Evolutionary conservation across 768 basidiomycete species (phyloP), one percentile per base, ranked within the genome.

Genomic region (Gelatoporia subvermispora): DNA sequence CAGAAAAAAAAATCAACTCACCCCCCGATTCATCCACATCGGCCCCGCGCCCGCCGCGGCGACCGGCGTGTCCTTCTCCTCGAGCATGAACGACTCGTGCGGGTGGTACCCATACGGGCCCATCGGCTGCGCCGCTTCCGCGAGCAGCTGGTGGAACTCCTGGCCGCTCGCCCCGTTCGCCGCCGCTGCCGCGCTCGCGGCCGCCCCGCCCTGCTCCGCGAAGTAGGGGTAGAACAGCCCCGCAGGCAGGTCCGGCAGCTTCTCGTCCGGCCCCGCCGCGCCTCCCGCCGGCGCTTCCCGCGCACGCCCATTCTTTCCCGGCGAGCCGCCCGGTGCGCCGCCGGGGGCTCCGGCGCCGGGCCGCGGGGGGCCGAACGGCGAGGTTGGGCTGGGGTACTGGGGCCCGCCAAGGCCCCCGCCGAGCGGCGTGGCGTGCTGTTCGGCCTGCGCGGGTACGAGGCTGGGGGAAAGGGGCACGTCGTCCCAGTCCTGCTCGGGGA

Each of bases 201-300:
- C 45, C 49, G 58, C 53, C 51, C 48, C 47, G 22, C 64, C 46
- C 57, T 71, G 68, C 54, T 88, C 85, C 0, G 85, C 82, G 58
- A 75, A 88, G 70, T 88, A 87, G 0, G 88, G 88, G 58, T 86
- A 91, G 67, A 91, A 90, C 38, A 88, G 64, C 24, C 73, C 76
- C 5, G 76, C 68, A 2, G 87, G 85, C 38, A 90, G 72, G 17
- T 89, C 85, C 1, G 79, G 81, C 31, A 89, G 75, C 45, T 62
- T 60, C 51, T 58, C 59, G 46, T 58, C 60, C 16, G 16, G 41
- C 18, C 39, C 25, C 38, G 46, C 43, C 35, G 24, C 47, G 23
- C 35, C 49, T 35, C n/a, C 35, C 38, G 38, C 38, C 16, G 13
- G 18, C 24, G 40, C 39, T 36, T 23, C 34, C 47, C 11, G 41